Evolutionary conservation across 2,329 filamentous ascomycete genomes (phyloP), one percentile per base, ranked within the genome.

Genomic region (Nemania sp.): DNA sequence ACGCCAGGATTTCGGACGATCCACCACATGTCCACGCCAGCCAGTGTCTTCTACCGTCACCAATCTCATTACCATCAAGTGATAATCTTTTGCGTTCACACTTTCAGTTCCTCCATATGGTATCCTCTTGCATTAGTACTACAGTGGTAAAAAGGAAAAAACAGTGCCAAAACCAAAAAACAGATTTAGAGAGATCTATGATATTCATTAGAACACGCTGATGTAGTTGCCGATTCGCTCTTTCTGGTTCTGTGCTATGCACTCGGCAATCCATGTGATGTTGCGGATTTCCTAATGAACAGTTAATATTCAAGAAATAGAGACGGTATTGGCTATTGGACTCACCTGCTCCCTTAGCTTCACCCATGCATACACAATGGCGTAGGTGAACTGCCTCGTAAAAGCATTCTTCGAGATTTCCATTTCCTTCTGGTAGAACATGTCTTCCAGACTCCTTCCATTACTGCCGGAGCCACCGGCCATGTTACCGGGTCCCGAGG

Each of bases 361-460:
- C 67, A 99, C 93, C 96, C 96, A 99, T 20, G 94, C 94, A 79
- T 98, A 99, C 58, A 99, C 93, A 73, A 98, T 93, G 41, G 93
- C 92, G 75, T 93, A 94, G 15, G 94, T 97, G 80, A 99, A 99
- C 80, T 99, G 96, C 74, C 93, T 89, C 5, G 96, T 99, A 79
- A 99, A 99, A 8, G 94, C 93, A 68, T 91, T 84, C 86, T 99
- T 99, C 64, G 93, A 95, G 71, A 98, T 92, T 80, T 99, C 94
- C 96, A 98, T 98, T 83, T 99, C 96, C 84, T 97, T 98, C 81
- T 98, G 93, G 80, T 99, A 99, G 83, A 99, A 99, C 84, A 99
- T 86, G 78, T 99, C 96, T 79, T 99, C 96, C 75, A 99, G 82
- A 76, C 94, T 98, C 83, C 93, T 94, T 56, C 93, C 92, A 73